These are phyloP conservation scores for Boechera stricta DNA, from an alignment of 345 rosid species.

Conservation along the genomic window DNA sequence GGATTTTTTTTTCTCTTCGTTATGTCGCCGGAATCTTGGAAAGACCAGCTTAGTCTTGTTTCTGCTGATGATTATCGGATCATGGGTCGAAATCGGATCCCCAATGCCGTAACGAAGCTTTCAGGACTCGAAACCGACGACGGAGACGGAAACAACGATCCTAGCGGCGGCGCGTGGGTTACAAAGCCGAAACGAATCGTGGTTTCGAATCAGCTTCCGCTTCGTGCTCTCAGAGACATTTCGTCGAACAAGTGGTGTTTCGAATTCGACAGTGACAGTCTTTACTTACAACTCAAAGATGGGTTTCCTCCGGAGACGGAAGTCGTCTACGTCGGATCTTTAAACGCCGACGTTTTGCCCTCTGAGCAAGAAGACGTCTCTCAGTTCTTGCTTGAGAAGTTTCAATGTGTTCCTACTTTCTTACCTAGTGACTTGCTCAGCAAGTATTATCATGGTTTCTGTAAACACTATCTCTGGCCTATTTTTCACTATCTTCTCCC, in stretches of 20 bases:
- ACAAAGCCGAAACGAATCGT: slow-evolving; percentile 52
- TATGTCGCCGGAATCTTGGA: slow-evolving; percentile 56
- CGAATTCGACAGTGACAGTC: slow-evolving; percentile 65
- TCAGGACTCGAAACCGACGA: slow-evolving; percentile 56
- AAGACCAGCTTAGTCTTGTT: slow-evolving; percentile 60
- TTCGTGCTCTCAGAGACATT: slow-evolving; percentile 50
- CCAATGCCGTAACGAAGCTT: slow-evolving; percentile 53
- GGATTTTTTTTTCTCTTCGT: neutral
- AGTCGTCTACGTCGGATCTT: slow-evolving; percentile 66
- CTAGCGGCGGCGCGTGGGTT: slow-evolving; percentile 34
- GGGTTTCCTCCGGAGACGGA: slow-evolving; percentile 62
- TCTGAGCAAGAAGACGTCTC: slow-evolving; percentile 69
- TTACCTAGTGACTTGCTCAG: slow-evolving; percentile 56
- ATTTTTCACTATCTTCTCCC: slow-evolving; percentile 78
- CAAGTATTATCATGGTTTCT: slow-evolving; percentile 80
- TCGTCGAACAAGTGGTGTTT: slow-evolving; percentile 54
- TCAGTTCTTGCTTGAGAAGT: slow-evolving; percentile 54
- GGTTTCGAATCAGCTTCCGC: slow-evolving; percentile 76
- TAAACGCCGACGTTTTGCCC: slow-evolving; percentile 58
- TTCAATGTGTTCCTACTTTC: slow-evolving; percentile 72
- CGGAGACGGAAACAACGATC: slow-evolving; percentile 10
- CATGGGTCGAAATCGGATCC: slow-evolving; percentile 58
- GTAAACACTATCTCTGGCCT: slow-evolving; percentile 93
- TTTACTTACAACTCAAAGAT: slow-evolving; percentile 62
- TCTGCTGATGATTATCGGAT: slow-evolving; percentile 65